Percentiles rank a stretch among this genome's conserved stretches.
These are phyloP conservation scores for Areca catechu DNA, from an alignment of 176 grass and related monocot genomes.

Conservation along the genomic window DNA sequence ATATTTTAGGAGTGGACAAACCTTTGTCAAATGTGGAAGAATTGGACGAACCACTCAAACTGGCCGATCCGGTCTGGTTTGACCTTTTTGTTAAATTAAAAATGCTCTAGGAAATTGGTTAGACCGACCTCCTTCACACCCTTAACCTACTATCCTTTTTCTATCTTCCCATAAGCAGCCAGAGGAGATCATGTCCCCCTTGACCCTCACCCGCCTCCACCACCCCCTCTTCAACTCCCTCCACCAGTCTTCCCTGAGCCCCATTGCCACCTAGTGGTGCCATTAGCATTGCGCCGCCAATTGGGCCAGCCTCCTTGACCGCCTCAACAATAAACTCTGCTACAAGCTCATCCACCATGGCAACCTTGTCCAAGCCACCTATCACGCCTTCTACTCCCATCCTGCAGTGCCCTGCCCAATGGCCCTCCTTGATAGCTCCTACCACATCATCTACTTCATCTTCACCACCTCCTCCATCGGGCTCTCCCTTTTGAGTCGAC, in stretches of 20 bases:
- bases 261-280: slow-evolving; percentile 28
- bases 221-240: not conserved
- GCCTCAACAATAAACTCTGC: slow-evolving; percentile 40
- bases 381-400: slow-evolving; percentile 32
- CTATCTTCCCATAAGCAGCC: not conserved
- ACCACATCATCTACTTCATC: slow-evolving; percentile 34
- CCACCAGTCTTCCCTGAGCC: slow-evolving; percentile 29
- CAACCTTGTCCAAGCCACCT: slow-evolving; percentile 45
- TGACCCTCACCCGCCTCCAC: not conserved
- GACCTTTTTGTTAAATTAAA: too few species aligned
- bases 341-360: slow-evolving; percentile 44
- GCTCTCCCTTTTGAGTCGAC: slow-evolving; percentile 16
- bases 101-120: too few species aligned
- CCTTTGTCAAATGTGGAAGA: too few species aligned
- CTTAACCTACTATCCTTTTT: not conserved
- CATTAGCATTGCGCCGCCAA: slow-evolving; percentile 16
- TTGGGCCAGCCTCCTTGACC: slow-evolving; percentile 44
- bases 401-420: slow-evolving; percentile 17
- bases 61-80: too few species aligned
- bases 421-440: slow-evolving; percentile 27
- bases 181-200: not conserved
- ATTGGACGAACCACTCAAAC: too few species aligned
- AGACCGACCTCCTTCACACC: too few species aligned
- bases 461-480: slow-evolving; percentile 31
- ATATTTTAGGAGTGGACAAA: too few species aligned